Base-by-base conservation (phyloP, 2,329 filamentous ascomycete species). In the Ceratocystis cacaofunesta region DNA sequence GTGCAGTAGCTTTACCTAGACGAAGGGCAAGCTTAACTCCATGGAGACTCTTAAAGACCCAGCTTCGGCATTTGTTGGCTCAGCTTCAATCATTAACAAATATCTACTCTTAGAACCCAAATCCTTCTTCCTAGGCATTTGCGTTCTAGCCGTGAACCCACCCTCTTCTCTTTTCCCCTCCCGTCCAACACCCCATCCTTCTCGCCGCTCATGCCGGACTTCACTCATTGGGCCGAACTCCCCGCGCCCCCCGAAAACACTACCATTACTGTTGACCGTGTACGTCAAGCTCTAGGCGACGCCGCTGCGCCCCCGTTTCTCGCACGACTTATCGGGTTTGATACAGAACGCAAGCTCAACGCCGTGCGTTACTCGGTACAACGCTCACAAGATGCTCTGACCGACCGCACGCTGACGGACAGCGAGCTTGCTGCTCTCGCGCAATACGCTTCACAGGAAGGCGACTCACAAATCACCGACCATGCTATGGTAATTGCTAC, bases 341-440 rank as follows among this genome's bases (percentile, higher is more conserved):
- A 50, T 22, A 36, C 30, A 17, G 64, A 67, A 10, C 61, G 66
- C 61, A 66, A 66, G 19, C 46, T 67, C 17, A 68, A 72, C 3
- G 71, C 71, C 1, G 68, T 75, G 22, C 71, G 72, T 5, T 30
- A 61, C 46, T 64, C 61, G 1, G 52, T 68, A 7, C 64, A 68
- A n/a, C 65, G 62, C 43, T 65, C 62, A 1, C 65, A 67, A 25
- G 61, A 67, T 17, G 69, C 71, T 17, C 71, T 70, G 7, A 71
- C 71, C 30, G 69, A 72, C 46, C 71, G 74, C 10, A 70, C 71
- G 6, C 70, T 76, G 15, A 72, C 71, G 46, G 74, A 77, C 62
- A 67, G 69, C n/a, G 75, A 77, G 68, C 72, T 74, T 10, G 72
- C 72, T 48, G 74, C 72, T 30, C 69, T 78, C 48, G 70, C 72